Evolutionary conservation across 345 rosid species (phyloP).

Genomic region (Melastoma malabathricum): DNA sequence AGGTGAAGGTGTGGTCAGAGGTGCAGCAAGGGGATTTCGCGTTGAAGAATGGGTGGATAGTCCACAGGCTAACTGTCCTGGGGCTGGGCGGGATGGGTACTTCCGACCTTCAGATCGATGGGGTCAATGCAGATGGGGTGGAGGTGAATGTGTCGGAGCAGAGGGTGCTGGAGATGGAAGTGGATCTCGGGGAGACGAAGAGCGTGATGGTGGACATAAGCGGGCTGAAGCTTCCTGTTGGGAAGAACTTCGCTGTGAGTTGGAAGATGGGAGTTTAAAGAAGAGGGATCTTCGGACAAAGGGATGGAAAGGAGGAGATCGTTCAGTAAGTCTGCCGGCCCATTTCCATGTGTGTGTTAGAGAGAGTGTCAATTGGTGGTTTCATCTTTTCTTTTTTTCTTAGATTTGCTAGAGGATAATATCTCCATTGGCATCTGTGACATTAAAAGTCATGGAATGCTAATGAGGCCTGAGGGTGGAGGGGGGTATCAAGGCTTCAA

Average conservation of each 20-base stretch:
- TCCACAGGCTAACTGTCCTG: slow-evolving; percentile 51
- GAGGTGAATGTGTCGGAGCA: slow-evolving; percentile 36
- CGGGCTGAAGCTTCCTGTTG: slow-evolving; percentile 50
- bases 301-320: too few species aligned
- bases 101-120: slow-evolving; percentile 38
- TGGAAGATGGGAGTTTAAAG: slow-evolving; percentile 40
- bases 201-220: slow-evolving; percentile 43
- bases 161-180: slow-evolving; percentile 15
- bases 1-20: slow-evolving; percentile 67
- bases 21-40: slow-evolving; percentile 71
- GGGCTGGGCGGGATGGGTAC: slow-evolving; percentile 45
- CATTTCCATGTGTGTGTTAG: neutral
- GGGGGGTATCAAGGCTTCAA: too few species aligned
- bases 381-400: too few species aligned
- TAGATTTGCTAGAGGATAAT: too few species aligned
- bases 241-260: slow-evolving; percentile 55
- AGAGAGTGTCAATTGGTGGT: neutral
- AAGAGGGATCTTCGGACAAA: slow-evolving; percentile 3
- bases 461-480: too few species aligned
- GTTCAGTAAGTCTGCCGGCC: too few species aligned
- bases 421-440: too few species aligned
- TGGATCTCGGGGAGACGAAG: slow-evolving; percentile 26
- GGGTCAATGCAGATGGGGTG: slow-evolving; percentile 14
- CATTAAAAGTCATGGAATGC: too few species aligned
- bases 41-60: slow-evolving; percentile 55